Evolutionary conservation across 495 filamentous ascomycete genomes (phyloP), one percentile per base, ranked within the genome.

Genomic region (Neurospora terricola): DNA sequence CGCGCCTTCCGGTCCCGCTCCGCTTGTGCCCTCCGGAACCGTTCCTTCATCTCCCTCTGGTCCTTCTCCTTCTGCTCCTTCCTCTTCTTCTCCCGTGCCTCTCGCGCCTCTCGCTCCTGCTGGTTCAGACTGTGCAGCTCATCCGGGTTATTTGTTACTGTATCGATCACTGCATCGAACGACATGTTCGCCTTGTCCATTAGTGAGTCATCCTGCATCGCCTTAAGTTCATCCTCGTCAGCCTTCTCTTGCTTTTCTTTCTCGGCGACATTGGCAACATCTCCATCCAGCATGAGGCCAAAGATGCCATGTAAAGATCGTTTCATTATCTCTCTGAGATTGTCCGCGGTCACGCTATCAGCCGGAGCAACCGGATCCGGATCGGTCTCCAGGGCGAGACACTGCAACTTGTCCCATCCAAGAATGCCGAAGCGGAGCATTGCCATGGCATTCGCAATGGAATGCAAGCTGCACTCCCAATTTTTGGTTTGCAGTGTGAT

Each of bases 381-480:
- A 34, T 38, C 54, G 14, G 38, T 54, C 68, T 23, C 59, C 68
- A 30, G 42, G 37, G 23, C 72, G 42, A 21, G 16, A 5, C 54
- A 66, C 23, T 14, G 30, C 54, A 77, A 38, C 0, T 45, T 45
- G 2, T 77, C 4, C 76, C 76, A 79, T 2, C 77, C 73, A 8
- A 76, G n/a, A 1, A 70, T 23, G 23, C 74, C 75, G 23, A 72
- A 75, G 12, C 73, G 73, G 38, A 75, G 14, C 37, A 76, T 75
- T 6, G 72, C 73, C 69, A 78, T 68, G 34, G 69, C 59, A 37
- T 74, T 78, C 12, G 70, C 73, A 5, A 79, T 73, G 5, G 16
- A 12, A 21, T 76, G 76, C 0, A 79, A 38, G 4, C 72, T 69
- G 48, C 77, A 79, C 34, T 72, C 69, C 73, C 70, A 76, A 0